These are phyloP conservation scores for Ballota nigra DNA, from an alignment of 257 asterid species.

Conservation along the genomic window DNA sequence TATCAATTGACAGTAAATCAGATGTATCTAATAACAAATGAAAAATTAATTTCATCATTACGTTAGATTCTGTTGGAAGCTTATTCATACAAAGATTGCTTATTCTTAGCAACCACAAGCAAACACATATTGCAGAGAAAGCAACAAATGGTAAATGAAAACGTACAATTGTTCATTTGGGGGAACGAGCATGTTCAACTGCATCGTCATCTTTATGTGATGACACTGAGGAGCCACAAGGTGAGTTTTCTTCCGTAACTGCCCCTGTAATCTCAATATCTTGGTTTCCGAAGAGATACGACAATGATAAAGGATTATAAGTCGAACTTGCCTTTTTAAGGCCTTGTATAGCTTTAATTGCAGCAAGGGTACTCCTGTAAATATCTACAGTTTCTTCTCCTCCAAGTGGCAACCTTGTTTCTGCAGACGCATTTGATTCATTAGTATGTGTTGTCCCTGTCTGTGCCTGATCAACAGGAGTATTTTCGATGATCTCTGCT, in stretches of 20 bases:
- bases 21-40: neutral
- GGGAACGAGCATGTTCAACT: constrained; percentile 37
- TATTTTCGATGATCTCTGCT: constrained; percentile 66
- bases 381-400: constrained; percentile 72
- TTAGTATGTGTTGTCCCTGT: constrained; percentile 26
- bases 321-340: constrained; percentile 89
- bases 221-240: constrained; percentile 35
- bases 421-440: constrained; percentile 26
- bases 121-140: neutral
- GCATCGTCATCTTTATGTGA: constrained; percentile 42
- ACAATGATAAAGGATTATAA: constrained; percentile 74
- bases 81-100: constrained; percentile 12
- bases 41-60: neutral
- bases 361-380: constrained; percentile 79
- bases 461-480: constrained; percentile 30
- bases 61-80: constrained; percentile 7
- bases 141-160: neutral
- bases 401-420: constrained; percentile 38
- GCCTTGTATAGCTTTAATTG: constrained; percentile 79
- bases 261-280: constrained; percentile 62
- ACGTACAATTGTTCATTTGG: constrained; percentile 35
- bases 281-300: constrained; percentile 61
- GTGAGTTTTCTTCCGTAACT: constrained; percentile 67
- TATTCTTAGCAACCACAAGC: constrained; percentile 12
- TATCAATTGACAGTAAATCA: neutral